Evolutionary conservation across 495 filamentous ascomycete genomes (phyloP).

Genomic region (Patellaria atrata): DNA sequence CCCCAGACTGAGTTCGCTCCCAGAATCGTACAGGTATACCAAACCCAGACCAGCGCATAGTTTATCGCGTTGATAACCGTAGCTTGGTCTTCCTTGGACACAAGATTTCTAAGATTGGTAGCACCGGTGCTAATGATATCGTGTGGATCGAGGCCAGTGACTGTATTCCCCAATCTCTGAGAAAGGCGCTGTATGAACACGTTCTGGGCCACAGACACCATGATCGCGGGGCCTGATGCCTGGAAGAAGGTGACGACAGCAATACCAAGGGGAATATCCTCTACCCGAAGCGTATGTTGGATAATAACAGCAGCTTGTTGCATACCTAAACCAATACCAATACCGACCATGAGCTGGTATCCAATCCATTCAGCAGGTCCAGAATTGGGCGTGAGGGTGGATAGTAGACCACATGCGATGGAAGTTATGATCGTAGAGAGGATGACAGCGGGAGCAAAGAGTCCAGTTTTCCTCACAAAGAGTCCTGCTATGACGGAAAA

Average conservation of each 20-base stretch:
- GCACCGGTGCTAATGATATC: constrained; percentile 5
- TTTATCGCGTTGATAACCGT: no score
- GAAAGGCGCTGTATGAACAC: constrained; percentile 18
- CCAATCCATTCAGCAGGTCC: constrained; percentile 14
- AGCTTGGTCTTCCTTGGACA: no score
- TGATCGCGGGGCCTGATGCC: constrained; percentile 23
- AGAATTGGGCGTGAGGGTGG: constrained; percentile 11
- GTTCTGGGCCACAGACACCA: constrained; percentile 25
- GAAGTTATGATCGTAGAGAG: constrained; percentile 9
- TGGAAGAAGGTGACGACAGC: constrained; percentile 23
- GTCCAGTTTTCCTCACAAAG: constrained; percentile 47
- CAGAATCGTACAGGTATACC: no score
- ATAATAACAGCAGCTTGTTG: constrained; percentile 18
- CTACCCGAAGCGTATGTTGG: constrained; percentile 13
- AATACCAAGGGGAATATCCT: constrained; percentile 18
- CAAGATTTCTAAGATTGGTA: constrained; percentile 5
- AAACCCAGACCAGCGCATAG: no score
- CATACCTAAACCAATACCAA: constrained; percentile 16
- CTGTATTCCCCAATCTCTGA: constrained; percentile 1
- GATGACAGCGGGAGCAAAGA: constrained; percentile 52
- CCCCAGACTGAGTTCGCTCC: no score
- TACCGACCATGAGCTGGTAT: constrained; percentile 16
- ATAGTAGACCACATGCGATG: constrained; percentile 16
- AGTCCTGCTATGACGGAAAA: constrained; percentile 49
- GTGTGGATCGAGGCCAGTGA: constrained; percentile 2